Percentiles rank a stretch among this genome's conserved stretches.
phyloP scores from a whole-genome alignment of 139 green algal species.

The Chlorella ohadii region DNA sequence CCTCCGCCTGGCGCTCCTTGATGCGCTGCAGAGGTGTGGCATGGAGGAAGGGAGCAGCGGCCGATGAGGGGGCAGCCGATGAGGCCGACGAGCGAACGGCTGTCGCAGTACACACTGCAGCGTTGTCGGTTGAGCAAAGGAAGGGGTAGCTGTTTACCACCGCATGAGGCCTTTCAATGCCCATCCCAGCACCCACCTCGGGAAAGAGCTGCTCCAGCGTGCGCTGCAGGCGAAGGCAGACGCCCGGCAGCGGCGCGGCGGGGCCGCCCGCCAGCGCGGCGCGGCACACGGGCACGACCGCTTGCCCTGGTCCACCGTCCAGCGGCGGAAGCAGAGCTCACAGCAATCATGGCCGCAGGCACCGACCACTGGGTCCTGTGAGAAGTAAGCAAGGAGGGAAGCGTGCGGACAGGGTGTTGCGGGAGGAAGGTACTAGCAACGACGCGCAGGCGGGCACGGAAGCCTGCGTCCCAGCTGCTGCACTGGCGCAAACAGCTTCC shows the following conservation, averaged over 20 bases:
- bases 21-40: neutral
- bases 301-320: slow-evolving; percentile 16
- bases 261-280: neutral
- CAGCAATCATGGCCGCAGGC: slow-evolving; percentile 15
- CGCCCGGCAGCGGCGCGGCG: neutral
- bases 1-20: neutral
- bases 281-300: slow-evolving; percentile 14
- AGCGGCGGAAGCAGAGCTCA: slow-evolving; percentile 1
- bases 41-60: neutral
- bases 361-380: slow-evolving; percentile 2
- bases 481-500: no score
- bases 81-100: no score
- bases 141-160: no score
- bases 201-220: slow-evolving; percentile 2
- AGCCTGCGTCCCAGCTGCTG: no score
- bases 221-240: slow-evolving; percentile 14
- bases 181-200: neutral
- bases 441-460: no score
- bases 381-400: neutral
- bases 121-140: no score
- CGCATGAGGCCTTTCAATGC: no score
- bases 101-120: no score
- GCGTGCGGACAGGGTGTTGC: no score
- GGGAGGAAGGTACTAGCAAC: no score
- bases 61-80: no score